Evolutionary conservation across 352 stramenopile genomes (phyloP), one percentile per base, ranked within the genome.

Genomic region (Thraustochytrium sp.): DNA sequence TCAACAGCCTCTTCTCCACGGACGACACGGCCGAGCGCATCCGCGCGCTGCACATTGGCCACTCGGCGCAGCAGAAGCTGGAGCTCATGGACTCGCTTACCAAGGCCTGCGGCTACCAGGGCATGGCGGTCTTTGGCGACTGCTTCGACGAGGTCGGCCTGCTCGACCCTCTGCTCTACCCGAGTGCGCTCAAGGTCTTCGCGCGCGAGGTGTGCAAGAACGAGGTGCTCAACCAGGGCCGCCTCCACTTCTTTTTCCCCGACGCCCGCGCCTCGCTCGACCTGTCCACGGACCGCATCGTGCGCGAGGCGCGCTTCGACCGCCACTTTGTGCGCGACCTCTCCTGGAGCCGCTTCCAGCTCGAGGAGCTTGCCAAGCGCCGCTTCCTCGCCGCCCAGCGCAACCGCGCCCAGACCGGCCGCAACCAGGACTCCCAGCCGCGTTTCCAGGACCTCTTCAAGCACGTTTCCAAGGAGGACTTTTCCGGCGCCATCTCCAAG

Each of bases 141-240:
- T 85, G 77, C 72, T 85, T 85, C 31, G 77, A 85, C 29, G 77
- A 85, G 72, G 77, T 85, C n/a, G 77, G 77, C 61, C 53, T 85
- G 21, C 34, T 85, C 5, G 77, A 85, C 54, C 77, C 77, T 2
- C 62, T 85, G 23, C n/a, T 64, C 16, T 85, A 85, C 72, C 61
- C 62, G 0, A 23, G 26, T 9, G 61, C 77, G 42, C 61, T 85
- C 36, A 85, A 85, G 54, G 64, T 68, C 37, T 85, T 85, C 85
- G 77, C 77, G 37, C 61, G 64, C 61, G 77, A 85, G 77, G 64
- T 84, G 11, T 85, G 77, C 72, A 83, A 68, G 29, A 85, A 85
- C 53, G 77, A 85, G 62, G 48, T 85, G 36, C 65, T 85, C 44
- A 85, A 85, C 72, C 48, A 72, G 29, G 77, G 77, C 31, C 61